phyloP scores from a whole-genome alignment of 108 stramenopile genomes.

The Bacterosira constricta region DNA sequence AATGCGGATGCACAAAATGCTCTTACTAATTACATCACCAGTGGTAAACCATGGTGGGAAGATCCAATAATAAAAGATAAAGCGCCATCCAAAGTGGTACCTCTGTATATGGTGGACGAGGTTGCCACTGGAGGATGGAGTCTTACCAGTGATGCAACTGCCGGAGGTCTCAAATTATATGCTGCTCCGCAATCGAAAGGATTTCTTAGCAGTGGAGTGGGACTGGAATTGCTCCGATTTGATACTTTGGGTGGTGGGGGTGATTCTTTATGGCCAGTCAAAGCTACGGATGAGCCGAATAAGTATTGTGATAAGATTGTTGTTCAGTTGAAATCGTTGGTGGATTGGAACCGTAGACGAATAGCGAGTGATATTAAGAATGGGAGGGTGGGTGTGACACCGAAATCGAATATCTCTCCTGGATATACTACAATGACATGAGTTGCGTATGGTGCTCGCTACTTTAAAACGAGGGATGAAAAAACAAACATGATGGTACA shows the following conservation, averaged over 20 bases:
- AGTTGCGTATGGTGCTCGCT: too few species aligned
- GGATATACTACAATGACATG: neutral
- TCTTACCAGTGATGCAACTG: slow-evolving; percentile 19
- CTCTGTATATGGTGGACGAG: slow-evolving; percentile 13
- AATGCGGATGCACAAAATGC: too few species aligned
- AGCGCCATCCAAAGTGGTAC: slow-evolving; percentile 21
- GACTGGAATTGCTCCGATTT: slow-evolving; percentile 22
- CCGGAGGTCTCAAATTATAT: slow-evolving; percentile 30
- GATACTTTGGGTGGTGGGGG: slow-evolving; percentile 30
- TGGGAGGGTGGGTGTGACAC: neutral
- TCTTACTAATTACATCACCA: neutral
- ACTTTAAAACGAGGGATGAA: neutral
- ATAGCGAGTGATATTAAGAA: slow-evolving; percentile 10
- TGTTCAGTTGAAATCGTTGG: slow-evolving; percentile 10
- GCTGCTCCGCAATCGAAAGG: neutral
- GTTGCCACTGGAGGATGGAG: slow-evolving; percentile 22
- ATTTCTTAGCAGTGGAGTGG: neutral
- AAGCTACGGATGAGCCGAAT: slow-evolving; percentile 14
- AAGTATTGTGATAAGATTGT: slow-evolving; percentile 12
- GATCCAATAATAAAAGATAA: neutral
- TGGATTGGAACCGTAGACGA: slow-evolving; percentile 24
- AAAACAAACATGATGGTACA: neutral
- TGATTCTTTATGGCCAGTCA: neutral
- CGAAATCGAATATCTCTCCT: neutral
- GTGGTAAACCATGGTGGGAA: slow-evolving; percentile 1